Conservation (phyloP, 2,329 filamentous ascomycete species). For the Lachnellula willkommii region DNA sequence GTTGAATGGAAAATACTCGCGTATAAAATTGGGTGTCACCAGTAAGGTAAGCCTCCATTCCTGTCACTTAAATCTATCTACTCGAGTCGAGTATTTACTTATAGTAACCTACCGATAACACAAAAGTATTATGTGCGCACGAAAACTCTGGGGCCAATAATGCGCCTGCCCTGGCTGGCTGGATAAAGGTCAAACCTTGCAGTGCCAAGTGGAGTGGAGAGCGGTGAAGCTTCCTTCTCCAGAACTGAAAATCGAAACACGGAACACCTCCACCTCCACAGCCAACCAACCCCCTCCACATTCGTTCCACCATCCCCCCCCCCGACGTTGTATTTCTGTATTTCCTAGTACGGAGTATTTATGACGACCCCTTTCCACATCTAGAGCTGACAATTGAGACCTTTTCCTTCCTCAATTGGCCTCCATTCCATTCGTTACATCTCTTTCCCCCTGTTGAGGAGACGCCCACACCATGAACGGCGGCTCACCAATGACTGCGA, state of each 20-base stretch:
- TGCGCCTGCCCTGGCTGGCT: too few species aligned
- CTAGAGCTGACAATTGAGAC: not conserved
- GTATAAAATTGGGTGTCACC: too few species aligned
- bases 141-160: too few species aligned
- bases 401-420: constrained; percentile 13
- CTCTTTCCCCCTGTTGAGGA: not conserved
- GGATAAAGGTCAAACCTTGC: too few species aligned
- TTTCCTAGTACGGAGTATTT: not conserved
- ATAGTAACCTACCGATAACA: too few species aligned
- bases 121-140: too few species aligned
- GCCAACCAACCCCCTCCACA: not conserved
- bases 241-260: not conserved
- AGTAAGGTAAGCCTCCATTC: too few species aligned
- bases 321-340: not conserved
- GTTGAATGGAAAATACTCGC: too few species aligned
- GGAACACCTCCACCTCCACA: not conserved
- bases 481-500: constrained; percentile 6
- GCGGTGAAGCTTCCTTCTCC: not conserved
- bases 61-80: too few species aligned
- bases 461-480: constrained; percentile 17
- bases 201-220: not conserved
- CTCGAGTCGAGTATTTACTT: too few species aligned
- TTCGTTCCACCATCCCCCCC: not conserved
- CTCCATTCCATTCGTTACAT: constrained; percentile 10
- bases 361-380: not conserved